A percentile compares a stretch with the other conserved stretches of the same genome.
phyloP scores from a whole-genome alignment of 1,139 yeast species.

The Schwanniomyces etchellsii region DNA sequence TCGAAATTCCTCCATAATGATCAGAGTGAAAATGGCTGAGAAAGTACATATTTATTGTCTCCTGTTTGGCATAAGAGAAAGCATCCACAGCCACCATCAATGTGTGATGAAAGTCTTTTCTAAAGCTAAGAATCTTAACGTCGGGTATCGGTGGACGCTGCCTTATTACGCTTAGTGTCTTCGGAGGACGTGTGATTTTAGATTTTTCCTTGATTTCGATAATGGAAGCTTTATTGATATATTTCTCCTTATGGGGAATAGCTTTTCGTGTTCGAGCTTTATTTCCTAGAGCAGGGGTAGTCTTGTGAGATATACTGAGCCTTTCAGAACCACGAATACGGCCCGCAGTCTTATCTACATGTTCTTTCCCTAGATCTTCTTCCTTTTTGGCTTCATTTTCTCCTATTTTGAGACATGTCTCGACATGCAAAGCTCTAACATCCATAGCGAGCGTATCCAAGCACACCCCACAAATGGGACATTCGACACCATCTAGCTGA shows the following conservation, averaged over 20 bases:
- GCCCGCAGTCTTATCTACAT: background rate
- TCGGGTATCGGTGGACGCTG: constrained; percentile 41
- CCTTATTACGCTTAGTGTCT: constrained; percentile 17
- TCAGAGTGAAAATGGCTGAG: constrained; percentile 88
- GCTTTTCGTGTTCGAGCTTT: too few species aligned
- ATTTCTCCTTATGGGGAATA: too few species aligned
- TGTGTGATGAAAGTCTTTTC: constrained; percentile 10
- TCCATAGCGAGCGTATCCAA: constrained; percentile 30
- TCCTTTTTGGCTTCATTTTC: constrained; percentile 6
- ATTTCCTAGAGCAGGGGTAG: too few species aligned
- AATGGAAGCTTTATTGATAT: constrained; percentile 11
- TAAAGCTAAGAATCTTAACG: constrained; percentile 48
- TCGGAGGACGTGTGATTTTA: constrained; percentile 10
- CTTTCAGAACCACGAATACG: constrained; percentile 3
- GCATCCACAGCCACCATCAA: constrained; percentile 61
- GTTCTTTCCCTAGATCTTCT: constrained; percentile 3
- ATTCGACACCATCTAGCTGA: constrained; percentile 10
- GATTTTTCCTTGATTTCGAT: constrained; percentile 10
- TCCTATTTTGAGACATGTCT: constrained; percentile 35
- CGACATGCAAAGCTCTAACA: constrained; percentile 54
- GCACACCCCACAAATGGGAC: constrained; percentile 47
- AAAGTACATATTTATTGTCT: constrained; percentile 45
- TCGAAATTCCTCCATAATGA: constrained; percentile 83
- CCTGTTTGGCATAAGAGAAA: constrained; percentile 49
- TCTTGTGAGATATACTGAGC: too few species aligned